Evolutionary conservation across 805 yeast genomes (phyloP).

Genomic region (Wickerhamiella sorbophila): DNA sequence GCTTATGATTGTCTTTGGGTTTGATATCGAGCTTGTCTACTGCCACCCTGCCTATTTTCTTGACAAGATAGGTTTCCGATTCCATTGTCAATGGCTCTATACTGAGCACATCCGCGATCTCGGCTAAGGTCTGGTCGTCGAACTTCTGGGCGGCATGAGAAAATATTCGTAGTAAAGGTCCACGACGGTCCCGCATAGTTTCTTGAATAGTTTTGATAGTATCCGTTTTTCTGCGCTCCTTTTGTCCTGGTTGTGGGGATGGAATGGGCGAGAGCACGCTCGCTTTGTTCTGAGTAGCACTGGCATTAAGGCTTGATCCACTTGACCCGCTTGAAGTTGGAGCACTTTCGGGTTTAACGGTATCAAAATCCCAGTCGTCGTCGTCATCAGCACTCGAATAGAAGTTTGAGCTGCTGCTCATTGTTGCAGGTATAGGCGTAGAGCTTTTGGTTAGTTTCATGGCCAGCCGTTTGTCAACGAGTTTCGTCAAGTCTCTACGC

Average conservation of each 20-base stretch:
- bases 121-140: slow-evolving; percentile 17
- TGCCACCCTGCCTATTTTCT: slow-evolving; percentile 13
- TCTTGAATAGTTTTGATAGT: slow-evolving; percentile 5
- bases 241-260: slow-evolving; percentile 1
- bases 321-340: too few relatives aligned
- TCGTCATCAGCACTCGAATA: slow-evolving; percentile 15
- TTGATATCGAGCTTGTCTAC: slow-evolving; percentile 8
- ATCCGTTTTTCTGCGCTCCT: slow-evolving; percentile 2
- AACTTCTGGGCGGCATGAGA: slow-evolving; percentile 18
- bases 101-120: slow-evolving; percentile 15
- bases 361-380: slow-evolving; percentile 29
- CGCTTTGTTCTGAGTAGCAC: too few relatives aligned
- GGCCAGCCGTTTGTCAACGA: slow-evolving; percentile 10
- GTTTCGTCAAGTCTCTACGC: slow-evolving; percentile 10
- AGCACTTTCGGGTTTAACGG: slow-evolving; percentile 19
- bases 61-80: slow-evolving; percentile 16
- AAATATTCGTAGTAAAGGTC: slow-evolving; percentile 14
- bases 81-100: slow-evolving; percentile 18
- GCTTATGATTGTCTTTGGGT: slow-evolving; percentile 6
- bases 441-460: slow-evolving; percentile 1
- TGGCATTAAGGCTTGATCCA: too few relatives aligned
- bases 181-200: slow-evolving; percentile 6
- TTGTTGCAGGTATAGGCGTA: neutral
- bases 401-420: neutral
- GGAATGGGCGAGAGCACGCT: neutral